Percentiles rank a stretch among this genome's conserved stretches.
These are phyloP conservation scores for Cyclotella kingstonii DNA, from an alignment of 108 stramenopile species.

Conservation along the genomic window DNA sequence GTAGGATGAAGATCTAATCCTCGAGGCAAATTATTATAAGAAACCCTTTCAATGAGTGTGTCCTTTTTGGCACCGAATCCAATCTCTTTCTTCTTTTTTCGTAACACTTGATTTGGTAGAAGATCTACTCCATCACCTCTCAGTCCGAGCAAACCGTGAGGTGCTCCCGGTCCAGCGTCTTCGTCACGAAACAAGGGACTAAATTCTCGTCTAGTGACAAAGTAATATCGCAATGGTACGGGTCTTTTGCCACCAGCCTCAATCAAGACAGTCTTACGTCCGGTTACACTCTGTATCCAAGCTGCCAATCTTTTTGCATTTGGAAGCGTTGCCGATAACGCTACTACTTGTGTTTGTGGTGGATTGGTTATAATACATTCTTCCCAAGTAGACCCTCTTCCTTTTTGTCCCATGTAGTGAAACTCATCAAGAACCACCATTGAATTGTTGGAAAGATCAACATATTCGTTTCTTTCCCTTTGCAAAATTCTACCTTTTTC, in stretches of 20 bases:
- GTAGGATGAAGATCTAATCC: conserved; percentile 69
- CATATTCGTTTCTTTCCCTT: conserved; percentile 7
- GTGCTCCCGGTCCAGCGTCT: conserved; percentile 78
- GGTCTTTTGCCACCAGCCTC: conserved; percentile 82
- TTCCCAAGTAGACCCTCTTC: conserved; percentile 94
- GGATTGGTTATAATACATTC: conserved; percentile 90
- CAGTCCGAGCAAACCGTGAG: conserved; percentile 67
- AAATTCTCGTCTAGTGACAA: conserved; percentile 72
- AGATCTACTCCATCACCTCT: conserved; percentile 58
- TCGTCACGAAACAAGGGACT: conserved; percentile 76
- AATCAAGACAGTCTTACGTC: conserved; percentile 72
- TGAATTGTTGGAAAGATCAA: conserved; percentile 65
- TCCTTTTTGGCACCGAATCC: too few relatives aligned
- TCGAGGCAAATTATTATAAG: too few relatives aligned
- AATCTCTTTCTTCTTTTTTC: conserved; percentile 27
- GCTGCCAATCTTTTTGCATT: conserved; percentile 68
- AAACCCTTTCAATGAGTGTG: too few relatives aligned
- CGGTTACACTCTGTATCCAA: conserved; percentile 82
- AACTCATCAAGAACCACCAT: conserved; percentile 95
- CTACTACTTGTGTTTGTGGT: conserved; percentile 80
- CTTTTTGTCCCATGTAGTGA: conserved; percentile 94
- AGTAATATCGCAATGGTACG: conserved; percentile 90
- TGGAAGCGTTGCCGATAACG: conserved; percentile 87
- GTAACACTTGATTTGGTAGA: conserved; percentile 15
- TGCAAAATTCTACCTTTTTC: too few relatives aligned